phyloP scores from a whole-genome alignment of 2,329 filamentous ascomycete species.

The Phialophora chinensis region DNA sequence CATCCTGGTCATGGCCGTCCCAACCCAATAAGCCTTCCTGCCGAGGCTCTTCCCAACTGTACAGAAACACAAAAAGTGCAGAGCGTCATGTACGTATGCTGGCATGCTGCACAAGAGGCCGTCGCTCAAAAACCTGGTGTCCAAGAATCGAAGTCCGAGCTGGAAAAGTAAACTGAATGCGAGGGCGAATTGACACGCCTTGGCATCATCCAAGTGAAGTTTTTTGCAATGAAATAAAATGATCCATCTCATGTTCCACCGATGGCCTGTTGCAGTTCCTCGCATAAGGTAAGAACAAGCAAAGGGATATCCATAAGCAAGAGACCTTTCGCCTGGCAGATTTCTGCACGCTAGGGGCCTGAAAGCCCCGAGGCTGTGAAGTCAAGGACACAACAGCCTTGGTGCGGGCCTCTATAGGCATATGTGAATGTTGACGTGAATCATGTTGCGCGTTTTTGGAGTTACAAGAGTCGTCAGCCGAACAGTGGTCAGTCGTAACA shows the following conservation, averaged over 20 bases:
- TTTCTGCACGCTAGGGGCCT: background rate
- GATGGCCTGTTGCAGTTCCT: background rate
- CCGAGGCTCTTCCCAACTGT: background rate
- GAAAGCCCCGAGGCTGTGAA: background rate
- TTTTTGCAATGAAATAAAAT: background rate
- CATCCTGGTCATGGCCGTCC: background rate
- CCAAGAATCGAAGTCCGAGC: background rate
- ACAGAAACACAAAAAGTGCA: background rate
- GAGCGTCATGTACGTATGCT: conserved; percentile 1
- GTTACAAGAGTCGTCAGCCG: background rate
- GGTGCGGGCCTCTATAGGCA: background rate
- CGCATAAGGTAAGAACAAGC: background rate
- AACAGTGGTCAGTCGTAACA: background rate
- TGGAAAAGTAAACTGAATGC: background rate
- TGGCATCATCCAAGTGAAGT: background rate
- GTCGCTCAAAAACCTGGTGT: background rate
- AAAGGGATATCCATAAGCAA: background rate
- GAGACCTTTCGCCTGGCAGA: background rate
- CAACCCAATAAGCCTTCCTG: background rate
- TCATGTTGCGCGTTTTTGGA: background rate
- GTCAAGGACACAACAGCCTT: background rate
- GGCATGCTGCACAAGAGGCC: background rate
- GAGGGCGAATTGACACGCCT: background rate
- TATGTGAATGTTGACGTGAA: background rate
- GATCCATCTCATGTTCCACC: background rate